Evolutionary conservation across 768 basidiomycete genomes (phyloP).

Genomic region (Suillus clintonianus): DNA sequence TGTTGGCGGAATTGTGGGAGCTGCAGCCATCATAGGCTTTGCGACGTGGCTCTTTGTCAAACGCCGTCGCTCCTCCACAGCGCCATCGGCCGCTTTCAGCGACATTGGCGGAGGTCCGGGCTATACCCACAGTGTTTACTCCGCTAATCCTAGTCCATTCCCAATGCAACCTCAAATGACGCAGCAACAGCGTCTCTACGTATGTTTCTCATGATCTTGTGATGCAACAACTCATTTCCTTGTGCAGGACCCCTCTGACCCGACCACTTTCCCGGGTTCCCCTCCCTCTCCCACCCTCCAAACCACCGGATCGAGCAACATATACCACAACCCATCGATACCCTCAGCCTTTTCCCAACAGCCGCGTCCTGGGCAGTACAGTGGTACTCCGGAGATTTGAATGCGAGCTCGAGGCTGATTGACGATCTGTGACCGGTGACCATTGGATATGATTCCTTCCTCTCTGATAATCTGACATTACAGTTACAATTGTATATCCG

Average conservation of each 20-base stretch:
- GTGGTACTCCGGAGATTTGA: slow-evolving; percentile 28
- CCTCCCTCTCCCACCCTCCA: slow-evolving; percentile 17
- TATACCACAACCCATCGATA: slow-evolving; percentile 3
- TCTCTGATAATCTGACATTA: neutral
- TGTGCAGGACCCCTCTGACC: slow-evolving; percentile 37
- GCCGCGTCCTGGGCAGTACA: slow-evolving; percentile 19
- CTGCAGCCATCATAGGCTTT: slow-evolving; percentile 42
- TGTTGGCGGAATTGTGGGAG: slow-evolving; percentile 58
- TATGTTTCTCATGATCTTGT: slow-evolving; percentile 15
- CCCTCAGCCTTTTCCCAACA: slow-evolving; percentile 14
- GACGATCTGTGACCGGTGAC: neutral
- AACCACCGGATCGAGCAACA: slow-evolving; percentile 8
- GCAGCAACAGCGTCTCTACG: slow-evolving; percentile 29
- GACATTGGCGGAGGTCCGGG: neutral
- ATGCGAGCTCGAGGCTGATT: neutral
- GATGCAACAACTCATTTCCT: slow-evolving; percentile 3
- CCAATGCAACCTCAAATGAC: slow-evolving; percentile 14
- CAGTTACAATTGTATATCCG: neutral
- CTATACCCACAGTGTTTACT: slow-evolving; percentile 8
- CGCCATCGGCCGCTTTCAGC: slow-evolving; percentile 18
- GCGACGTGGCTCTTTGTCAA: slow-evolving; percentile 41
- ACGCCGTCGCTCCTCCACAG: slow-evolving; percentile 25
- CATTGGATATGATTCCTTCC: neutral
- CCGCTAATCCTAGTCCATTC: slow-evolving; percentile 13
- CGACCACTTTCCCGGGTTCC: slow-evolving; percentile 37